These are phyloP conservation scores for Akanthomyces dipterigenus DNA, from an alignment of 2,329 filamentous ascomycete genomes.

Conservation along the genomic window DNA sequence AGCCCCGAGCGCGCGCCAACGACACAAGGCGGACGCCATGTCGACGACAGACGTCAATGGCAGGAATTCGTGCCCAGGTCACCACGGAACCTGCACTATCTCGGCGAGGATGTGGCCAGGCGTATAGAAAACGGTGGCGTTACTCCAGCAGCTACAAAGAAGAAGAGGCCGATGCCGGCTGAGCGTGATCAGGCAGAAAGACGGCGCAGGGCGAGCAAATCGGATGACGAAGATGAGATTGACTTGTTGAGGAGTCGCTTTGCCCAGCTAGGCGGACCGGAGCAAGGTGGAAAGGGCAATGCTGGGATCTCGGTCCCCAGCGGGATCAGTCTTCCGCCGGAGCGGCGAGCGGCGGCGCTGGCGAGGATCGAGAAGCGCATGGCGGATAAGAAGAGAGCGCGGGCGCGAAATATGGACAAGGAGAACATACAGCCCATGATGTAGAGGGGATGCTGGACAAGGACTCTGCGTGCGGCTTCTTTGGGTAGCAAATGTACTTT, in stretches of 20 bases:
- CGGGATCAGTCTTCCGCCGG: constrained; percentile 40
- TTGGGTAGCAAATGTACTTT: constrained; percentile 1
- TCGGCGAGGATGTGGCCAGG: constrained; percentile 27
- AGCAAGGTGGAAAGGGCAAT: constrained; percentile 25
- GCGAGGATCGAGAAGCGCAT: constrained; percentile 48
- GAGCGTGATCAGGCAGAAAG: background rate
- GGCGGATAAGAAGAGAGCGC: constrained; percentile 39
- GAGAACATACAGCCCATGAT: constrained; percentile 42
- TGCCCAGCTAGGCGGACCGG: constrained; percentile 36
- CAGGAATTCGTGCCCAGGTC: constrained; percentile 36
- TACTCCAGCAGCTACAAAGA: constrained; percentile 14
- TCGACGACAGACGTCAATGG: constrained; percentile 30
- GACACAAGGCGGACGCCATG: background rate
- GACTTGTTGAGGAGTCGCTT: constrained; percentile 42
- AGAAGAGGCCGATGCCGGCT: background rate
- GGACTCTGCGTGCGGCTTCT: background rate
- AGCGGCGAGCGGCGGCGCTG: constrained; percentile 46
- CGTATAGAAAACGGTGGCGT: constrained; percentile 23
- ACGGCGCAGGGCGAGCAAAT: background rate
- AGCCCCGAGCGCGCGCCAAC: background rate
- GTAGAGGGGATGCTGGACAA: background rate
- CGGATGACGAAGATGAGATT: constrained; percentile 26
- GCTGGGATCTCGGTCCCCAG: constrained; percentile 32
- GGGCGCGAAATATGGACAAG: constrained; percentile 35
- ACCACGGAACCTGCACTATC: constrained; percentile 31